Evolutionary conservation across 2,329 filamentous ascomycete genomes (phyloP).

Genomic region (Orbilia javanica): DNA sequence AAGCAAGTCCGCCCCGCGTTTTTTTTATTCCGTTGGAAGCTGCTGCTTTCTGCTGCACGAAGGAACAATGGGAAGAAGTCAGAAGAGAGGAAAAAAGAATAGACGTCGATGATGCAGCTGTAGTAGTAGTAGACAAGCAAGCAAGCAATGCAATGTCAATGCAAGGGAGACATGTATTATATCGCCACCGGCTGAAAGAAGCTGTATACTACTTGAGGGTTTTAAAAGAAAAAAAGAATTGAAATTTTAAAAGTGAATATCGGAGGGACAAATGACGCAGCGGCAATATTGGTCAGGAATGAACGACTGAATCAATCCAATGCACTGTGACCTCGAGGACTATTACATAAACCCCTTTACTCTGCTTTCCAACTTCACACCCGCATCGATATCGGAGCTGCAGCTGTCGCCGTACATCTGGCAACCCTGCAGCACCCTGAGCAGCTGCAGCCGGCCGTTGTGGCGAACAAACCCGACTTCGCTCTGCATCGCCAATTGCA

Average conservation of each 20-base stretch:
- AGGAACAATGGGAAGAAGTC: not conserved
- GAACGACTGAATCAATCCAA: constrained; percentile 20
- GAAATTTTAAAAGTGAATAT: not conserved
- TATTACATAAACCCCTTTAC: constrained; percentile 6
- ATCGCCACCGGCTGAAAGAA: not conserved
- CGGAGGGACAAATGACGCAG: constrained; percentile 11
- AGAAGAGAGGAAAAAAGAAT: too few species aligned
- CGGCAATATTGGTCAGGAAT: not conserved
- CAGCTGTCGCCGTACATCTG: not conserved
- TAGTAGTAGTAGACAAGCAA: not conserved
- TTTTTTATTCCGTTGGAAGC: not conserved
- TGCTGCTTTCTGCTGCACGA: not conserved
- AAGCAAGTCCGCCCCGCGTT: not conserved
- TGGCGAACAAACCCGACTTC: constrained; percentile 22
- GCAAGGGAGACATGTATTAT: not conserved
- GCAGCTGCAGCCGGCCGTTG: not conserved
- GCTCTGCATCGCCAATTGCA: not conserved
- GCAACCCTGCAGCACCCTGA: too few species aligned
- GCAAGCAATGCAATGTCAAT: not conserved
- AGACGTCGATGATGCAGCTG: not conserved
- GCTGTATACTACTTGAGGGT: too few species aligned
- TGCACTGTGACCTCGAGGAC: constrained; percentile 21
- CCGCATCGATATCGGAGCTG: not conserved
- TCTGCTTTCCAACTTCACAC: not conserved
- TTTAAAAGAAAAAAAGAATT: not conserved